Evolutionary conservation across 331 rosid genomes (phyloP).

Genomic region (Acacia concinna): DNA sequence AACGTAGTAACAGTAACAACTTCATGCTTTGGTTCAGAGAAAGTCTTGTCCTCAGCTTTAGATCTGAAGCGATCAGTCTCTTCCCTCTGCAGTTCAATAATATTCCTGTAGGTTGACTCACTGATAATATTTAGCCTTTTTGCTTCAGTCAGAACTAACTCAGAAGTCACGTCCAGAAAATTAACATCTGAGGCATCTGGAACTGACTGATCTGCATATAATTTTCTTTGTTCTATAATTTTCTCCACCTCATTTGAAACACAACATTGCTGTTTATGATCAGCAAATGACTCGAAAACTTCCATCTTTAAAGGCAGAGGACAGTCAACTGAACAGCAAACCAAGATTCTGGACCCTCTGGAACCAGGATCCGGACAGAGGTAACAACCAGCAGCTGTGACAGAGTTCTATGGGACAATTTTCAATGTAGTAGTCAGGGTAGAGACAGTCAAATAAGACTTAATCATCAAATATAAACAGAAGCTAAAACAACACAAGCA

Average conservation of each 20-base stretch:
- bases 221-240: conserved; percentile 56
- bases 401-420: conserved; percentile 57
- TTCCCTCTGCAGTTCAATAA: conserved; percentile 58
- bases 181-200: conserved; percentile 61
- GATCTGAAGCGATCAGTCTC: conserved; percentile 72
- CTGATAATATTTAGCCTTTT: conserved; percentile 58
- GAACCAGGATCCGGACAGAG: conserved; percentile 94
- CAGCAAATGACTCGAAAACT: conserved; percentile 34
- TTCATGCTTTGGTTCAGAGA: conserved; percentile 39
- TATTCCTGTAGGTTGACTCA: conserved; percentile 55
- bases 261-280: conserved; percentile 28
- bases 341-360: conserved; percentile 66
- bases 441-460: not conserved
- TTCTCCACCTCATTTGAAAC: conserved; percentile 45
- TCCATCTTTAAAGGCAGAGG: conserved; percentile 62
- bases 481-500: not conserved
- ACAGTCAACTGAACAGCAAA: conserved; percentile 66
- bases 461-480: conserved; percentile 7
- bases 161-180: conserved; percentile 61
- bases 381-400: conserved; percentile 91
- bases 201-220: conserved; percentile 39
- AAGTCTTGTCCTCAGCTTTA: conserved; percentile 40
- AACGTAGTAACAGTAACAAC: conserved; percentile 42
- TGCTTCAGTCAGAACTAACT: conserved; percentile 67
- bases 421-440: not conserved